These are phyloP conservation scores for Sarocladium oryzae DNA, from an alignment of 2,329 filamentous ascomycete species.

Conservation along the genomic window DNA sequence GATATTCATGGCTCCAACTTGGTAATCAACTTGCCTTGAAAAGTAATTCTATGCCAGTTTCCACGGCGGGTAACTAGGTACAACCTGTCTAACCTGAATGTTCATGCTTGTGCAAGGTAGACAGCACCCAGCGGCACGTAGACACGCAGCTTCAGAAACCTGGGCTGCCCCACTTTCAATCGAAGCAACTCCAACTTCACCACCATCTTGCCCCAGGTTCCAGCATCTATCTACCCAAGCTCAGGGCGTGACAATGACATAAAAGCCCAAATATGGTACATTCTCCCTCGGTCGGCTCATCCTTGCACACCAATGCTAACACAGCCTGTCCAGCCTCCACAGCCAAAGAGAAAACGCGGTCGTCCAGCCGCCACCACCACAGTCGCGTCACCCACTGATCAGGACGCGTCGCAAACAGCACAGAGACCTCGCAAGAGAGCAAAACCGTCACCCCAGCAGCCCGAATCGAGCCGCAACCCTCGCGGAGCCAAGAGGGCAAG, in stretches of 20 bases:
- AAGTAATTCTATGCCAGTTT: too few relatives aligned
- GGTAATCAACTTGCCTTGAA: too few relatives aligned
- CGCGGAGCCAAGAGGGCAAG: neutral
- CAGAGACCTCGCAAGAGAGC: slow-evolving; percentile 4
- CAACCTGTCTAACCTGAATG: too few relatives aligned
- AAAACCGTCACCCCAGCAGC: neutral
- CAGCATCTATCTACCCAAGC: neutral
- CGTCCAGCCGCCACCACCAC: slow-evolving; percentile 14
- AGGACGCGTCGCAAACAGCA: slow-evolving; percentile 4
- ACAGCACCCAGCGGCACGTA: too few relatives aligned
- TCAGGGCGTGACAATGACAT: too few relatives aligned
- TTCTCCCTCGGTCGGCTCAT: neutral
- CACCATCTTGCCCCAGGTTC: neutral
- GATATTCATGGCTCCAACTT: too few relatives aligned
- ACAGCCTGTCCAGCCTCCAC: slow-evolving; percentile 1
- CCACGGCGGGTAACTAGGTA: too few relatives aligned
- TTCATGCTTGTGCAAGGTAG: too few relatives aligned
- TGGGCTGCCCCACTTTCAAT: slow-evolving; percentile 1
- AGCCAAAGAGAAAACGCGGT: slow-evolving; percentile 29
- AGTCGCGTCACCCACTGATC: slow-evolving; percentile 1
- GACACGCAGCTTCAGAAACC: too few relatives aligned
- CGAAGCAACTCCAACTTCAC: neutral
- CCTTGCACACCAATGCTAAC: neutral
- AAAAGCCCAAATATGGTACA: neutral
- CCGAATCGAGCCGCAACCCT: neutral